Evolutionary conservation across 179 eudicot genomes (phyloP), one percentile per base, ranked within the genome.

Genomic region (Actinidia arguta): DNA sequence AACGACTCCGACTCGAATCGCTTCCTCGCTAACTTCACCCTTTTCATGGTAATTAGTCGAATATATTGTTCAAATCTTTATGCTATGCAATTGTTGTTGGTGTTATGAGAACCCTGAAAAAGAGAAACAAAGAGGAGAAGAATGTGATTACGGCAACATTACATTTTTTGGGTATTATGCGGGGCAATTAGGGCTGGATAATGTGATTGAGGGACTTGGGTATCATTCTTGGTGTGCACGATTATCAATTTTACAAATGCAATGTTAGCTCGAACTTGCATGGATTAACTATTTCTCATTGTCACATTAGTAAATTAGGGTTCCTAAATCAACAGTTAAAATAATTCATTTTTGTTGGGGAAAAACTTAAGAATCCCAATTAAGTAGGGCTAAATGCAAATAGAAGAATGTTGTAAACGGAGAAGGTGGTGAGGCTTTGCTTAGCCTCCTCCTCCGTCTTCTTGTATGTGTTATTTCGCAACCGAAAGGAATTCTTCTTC

Each of bases 1-100:
- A 55, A 58, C 82, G 18, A 44, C 25, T 47, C 93, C 25, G 91
- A 91, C 77, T 90, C 94, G 39, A 85, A 86, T 75, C 95, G 91
- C 13, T 94, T 94, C 78, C 88, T 94, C 79, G 87, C 93, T 16
- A 90, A 90, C 48, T 87, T 93, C 82, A 82, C 86, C 86, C 92
- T 87, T 73, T 85, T 94, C 70, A n/a, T 94, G 94, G 98, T 93
- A 67, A 16, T 54, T 22, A 55, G 12, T 31, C 6, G 1, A 17
- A 1, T 47, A 24, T 6, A 24, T 54, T 25, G 62, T 8, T 14
- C 36, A 4, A 3, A 22, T n/a, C 52, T 25, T 36, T 0, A 12
- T 59, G 2, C 20, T 56, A 56, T 56, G n/a, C 20, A 8, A 14
- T 14, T n/a, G n/a, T 56, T 17, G 9, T 16, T 27, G 6, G 39